phyloP scores from a whole-genome alignment of 1,284 basidiomycete species.

The Polyporus tsugae region DNA sequence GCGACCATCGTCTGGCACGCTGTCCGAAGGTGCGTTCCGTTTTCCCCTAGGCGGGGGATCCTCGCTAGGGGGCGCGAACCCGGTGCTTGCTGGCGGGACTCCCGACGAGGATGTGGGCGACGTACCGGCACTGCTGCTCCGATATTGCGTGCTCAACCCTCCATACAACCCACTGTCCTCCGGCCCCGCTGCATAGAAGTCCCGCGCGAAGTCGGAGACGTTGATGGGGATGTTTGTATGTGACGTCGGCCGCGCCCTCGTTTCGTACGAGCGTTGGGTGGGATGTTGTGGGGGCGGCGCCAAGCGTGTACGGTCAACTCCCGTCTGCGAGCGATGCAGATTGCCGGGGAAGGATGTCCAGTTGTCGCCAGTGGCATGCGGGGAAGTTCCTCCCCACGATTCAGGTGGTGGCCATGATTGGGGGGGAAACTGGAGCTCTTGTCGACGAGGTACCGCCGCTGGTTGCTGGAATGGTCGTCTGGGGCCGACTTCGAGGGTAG shows the following conservation, averaged over 20 bases:
- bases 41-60: slow-evolving; percentile 11
- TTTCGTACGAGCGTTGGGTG: slow-evolving; percentile 11
- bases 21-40: neutral
- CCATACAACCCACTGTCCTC: slow-evolving; percentile 32
- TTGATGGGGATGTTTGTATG: slow-evolving; percentile 20
- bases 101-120: slow-evolving; percentile 28
- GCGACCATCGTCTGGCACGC: slow-evolving; percentile 53
- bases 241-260: slow-evolving; percentile 21
- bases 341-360: slow-evolving; percentile 34
- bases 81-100: neutral
- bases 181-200: slow-evolving; percentile 60
- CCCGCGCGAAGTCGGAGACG: slow-evolving; percentile 61
- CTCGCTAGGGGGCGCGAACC: slow-evolving; percentile 35
- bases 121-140: slow-evolving; percentile 34
- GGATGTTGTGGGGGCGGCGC: slow-evolving; percentile 5
- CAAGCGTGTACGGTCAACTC: slow-evolving; percentile 6
- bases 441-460: slow-evolving; percentile 38
- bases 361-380: slow-evolving; percentile 20
- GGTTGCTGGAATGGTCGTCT: slow-evolving; percentile 64
- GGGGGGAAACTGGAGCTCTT: slow-evolving; percentile 26
- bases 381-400: slow-evolving; percentile 19
- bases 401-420: slow-evolving; percentile 15
- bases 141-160: slow-evolving; percentile 33
- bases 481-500: slow-evolving; percentile 68
- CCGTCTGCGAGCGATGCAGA: slow-evolving; percentile 18